Evolutionary conservation across 78 protist genomes (phyloP).

Genomic region (Dictyostelium citrinum): DNA sequence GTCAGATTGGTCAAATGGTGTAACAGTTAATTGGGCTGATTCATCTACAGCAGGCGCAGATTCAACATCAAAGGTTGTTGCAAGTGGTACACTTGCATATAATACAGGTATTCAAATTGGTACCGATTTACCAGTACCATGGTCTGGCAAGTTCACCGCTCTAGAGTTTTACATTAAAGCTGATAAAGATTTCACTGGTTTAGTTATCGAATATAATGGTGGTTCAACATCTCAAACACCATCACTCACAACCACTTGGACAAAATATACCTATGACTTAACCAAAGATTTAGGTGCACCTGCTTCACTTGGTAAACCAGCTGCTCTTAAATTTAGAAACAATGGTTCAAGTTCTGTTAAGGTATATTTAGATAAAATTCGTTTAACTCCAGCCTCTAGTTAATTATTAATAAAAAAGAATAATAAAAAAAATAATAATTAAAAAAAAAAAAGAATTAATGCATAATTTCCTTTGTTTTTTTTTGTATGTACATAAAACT

Average conservation of each 20-base stretch:
- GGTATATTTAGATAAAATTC: slow-evolving; percentile 40
- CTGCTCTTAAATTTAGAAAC: slow-evolving; percentile 50
- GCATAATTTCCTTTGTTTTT: not conserved
- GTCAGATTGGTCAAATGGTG: slow-evolving; percentile 61
- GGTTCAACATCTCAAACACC: not conserved
- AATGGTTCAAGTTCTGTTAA: not conserved
- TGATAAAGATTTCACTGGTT: not conserved
- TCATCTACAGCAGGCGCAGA: slow-evolving; percentile 3
- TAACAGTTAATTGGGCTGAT: slow-evolving; percentile 49
- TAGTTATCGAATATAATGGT: slow-evolving; percentile 22
- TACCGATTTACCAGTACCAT: slow-evolving; percentile 25
- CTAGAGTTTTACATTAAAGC: slow-evolving; percentile 44
- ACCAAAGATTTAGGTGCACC: slow-evolving; percentile 33
- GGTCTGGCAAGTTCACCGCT: slow-evolving; percentile 10
- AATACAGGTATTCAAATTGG: slow-evolving; percentile 56
- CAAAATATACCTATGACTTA: slow-evolving; percentile 13
- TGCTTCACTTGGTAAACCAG: slow-evolving; percentile 41
- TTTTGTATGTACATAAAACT: not conserved
- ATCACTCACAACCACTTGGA: slow-evolving; percentile 33
- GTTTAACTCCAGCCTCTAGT: slow-evolving; percentile 3
- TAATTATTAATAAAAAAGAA: not conserved
- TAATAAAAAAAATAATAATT: not conserved
- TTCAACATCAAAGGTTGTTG: not conserved
- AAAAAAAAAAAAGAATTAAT: not conserved
- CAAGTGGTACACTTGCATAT: not conserved